A percentile compares a stretch with the other conserved stretches of the same genome.
phyloP scores from a whole-genome alignment of 495 filamentous ascomycete genomes.

The Podospora appendiculata region DNA sequence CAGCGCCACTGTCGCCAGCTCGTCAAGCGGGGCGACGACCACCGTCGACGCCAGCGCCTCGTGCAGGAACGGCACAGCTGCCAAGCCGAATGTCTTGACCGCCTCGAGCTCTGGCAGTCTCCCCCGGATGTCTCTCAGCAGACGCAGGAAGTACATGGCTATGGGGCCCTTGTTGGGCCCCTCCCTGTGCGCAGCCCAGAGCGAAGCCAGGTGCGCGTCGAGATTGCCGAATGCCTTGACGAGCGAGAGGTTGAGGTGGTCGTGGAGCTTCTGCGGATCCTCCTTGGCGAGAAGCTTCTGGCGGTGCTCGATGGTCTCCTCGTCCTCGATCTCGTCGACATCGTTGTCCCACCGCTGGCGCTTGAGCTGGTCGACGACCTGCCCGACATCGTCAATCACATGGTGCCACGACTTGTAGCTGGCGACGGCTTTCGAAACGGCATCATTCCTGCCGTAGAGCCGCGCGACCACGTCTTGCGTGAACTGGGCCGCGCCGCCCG shows the following conservation, averaged over 20 bases:
- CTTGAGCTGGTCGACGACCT: conserved; percentile 57
- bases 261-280: conserved; percentile 59
- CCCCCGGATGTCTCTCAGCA: conserved; percentile 66
- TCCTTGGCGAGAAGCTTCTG: conserved; percentile 59
- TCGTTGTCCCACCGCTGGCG: conserved; percentile 70
- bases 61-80: conserved; percentile 51
- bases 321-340: conserved; percentile 66
- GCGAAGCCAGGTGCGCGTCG: conserved; percentile 42
- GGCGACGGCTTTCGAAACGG: conserved; percentile 49
- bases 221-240: conserved; percentile 51
- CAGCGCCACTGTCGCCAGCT: conserved; percentile 28
- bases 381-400: conserved; percentile 51
- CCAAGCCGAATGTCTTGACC: conserved; percentile 38
- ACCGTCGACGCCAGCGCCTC: conserved; percentile 38
- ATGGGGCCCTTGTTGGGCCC: conserved; percentile 42
- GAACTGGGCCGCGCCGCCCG: conserved; percentile 34
- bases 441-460: conserved; percentile 57
- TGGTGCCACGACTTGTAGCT: conserved; percentile 62
- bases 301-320: conserved; percentile 60
- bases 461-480: conserved; percentile 37
- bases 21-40: conserved; percentile 27
- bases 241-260: conserved; percentile 52
- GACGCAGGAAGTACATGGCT: conserved; percentile 64
- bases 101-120: conserved; percentile 46
- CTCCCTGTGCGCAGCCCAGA: conserved; percentile 37